These are phyloP conservation scores for Candida bentonensis DNA, from an alignment of 805 yeast species.

Conservation along the genomic window DNA sequence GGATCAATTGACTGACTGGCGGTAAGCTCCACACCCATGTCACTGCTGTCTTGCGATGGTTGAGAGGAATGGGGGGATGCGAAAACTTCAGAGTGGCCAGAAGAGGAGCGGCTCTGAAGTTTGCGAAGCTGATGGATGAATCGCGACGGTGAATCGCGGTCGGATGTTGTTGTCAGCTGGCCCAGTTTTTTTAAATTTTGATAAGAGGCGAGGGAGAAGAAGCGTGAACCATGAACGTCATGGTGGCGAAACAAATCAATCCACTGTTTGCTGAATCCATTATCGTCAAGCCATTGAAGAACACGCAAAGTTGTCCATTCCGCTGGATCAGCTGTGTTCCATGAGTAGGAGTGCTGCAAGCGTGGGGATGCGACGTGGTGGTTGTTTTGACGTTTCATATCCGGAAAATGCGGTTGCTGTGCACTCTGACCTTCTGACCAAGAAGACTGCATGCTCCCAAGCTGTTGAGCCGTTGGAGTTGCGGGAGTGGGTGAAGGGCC, in stretches of 20 bases:
- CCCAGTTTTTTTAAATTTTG: constrained; percentile 37
- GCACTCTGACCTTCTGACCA: too few species aligned
- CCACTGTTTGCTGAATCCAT: constrained; percentile 67
- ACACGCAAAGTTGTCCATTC: constrained; percentile 69
- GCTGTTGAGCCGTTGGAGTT: too few species aligned
- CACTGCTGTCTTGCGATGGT: not conserved
- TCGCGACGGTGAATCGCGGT: constrained; percentile 35
- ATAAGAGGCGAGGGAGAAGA: constrained; percentile 54
- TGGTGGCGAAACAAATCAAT: constrained; percentile 43
- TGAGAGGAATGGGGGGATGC: not conserved
- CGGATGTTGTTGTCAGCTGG: constrained; percentile 22
- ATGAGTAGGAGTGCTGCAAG: too few species aligned
- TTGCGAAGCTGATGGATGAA: constrained; percentile 42
- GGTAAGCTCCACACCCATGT: not conserved
- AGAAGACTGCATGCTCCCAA: too few species aligned
- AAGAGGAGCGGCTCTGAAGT: constrained; percentile 22
- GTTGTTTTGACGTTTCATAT: not conserved
- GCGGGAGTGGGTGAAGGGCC: constrained; percentile 3
- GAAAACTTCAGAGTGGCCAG: constrained; percentile 3
- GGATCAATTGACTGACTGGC: not conserved
- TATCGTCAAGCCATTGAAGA: constrained; percentile 47
- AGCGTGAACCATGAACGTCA: constrained; percentile 46
- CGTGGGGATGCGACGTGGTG: too few species aligned
- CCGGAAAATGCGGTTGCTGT: not conserved
- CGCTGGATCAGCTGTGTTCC: constrained; percentile 39